phyloP scores from a whole-genome alignment of 1,284 basidiomycete species.

The Sporisorium exsertum region DNA sequence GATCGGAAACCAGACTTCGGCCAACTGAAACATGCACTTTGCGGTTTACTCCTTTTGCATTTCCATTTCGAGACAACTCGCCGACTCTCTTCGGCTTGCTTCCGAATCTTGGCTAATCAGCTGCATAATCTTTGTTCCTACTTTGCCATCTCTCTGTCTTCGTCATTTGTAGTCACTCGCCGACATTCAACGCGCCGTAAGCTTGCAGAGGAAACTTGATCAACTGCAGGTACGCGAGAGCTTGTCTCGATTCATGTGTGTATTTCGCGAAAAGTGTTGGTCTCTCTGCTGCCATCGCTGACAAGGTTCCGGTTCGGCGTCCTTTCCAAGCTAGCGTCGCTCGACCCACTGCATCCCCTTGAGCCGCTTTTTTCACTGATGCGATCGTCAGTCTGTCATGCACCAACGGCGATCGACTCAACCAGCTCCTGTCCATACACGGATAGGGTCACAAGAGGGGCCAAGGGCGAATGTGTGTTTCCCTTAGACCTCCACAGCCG shows the following conservation, averaged over 20 bases:
- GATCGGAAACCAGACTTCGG: background rate
- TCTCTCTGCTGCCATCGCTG: background rate
- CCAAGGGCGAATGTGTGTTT: background rate
- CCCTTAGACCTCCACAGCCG: background rate
- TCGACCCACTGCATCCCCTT: background rate
- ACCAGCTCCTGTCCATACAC: background rate
- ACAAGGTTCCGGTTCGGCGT: background rate
- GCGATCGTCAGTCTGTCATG: background rate
- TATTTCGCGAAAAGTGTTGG: background rate
- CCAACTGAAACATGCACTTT: slow-evolving; percentile 5
- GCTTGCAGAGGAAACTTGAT: background rate
- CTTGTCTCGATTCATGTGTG: background rate
- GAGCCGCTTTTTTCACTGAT: background rate
- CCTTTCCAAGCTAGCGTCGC: background rate
- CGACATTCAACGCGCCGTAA: background rate
- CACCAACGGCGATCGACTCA: slow-evolving; percentile 1
- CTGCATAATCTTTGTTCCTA: background rate
- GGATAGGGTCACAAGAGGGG: slow-evolving; percentile 3
- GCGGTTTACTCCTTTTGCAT: background rate
- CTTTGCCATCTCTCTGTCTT: background rate
- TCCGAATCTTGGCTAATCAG: background rate
- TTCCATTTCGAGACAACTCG: background rate
- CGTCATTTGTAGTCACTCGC: background rate
- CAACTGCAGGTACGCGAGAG: slow-evolving; percentile 1
- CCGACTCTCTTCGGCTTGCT: background rate